Base-by-base conservation (phyloP, 192 early-diverging fungal genomes). In the Entomortierella beljakovae region DNA sequence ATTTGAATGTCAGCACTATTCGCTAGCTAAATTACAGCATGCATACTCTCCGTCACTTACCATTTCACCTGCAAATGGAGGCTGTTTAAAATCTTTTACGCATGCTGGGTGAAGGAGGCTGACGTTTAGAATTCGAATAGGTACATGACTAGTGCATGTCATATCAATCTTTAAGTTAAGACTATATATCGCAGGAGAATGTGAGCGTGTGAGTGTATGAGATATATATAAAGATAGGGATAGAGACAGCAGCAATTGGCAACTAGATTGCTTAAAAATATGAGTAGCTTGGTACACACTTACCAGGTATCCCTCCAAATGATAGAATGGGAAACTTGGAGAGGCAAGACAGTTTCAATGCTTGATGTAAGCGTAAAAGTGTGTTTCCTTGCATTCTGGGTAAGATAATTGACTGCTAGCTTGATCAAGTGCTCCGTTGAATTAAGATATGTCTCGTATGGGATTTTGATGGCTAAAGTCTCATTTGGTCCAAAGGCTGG, bases 301-400 rank as follows among this genome's bases (percentile, higher is more conserved):
- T 87, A 88, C 87, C 86, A 86, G 73, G 88, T 72, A 56, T 84
- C 82, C 32, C 83, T 63, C 71, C 86, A 85, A 52, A 84, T 85
- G 64, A 77, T 86, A 15, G 81, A 89, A 53, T 84, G 83, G 0
- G 84, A 88, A 15, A 91, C 83, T 10, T 71, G 56, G 18, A 93
- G 59, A 26, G 87, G 86, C 28, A 85, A 70, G 35, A 75, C 57
- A 18, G 90, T 80, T 3, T 88, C 83, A 20, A 92, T 72, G 28
- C 62, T 81, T 42, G 90, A 77, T 2, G 84, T 80, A 10, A 84
- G 82, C 10, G 77, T 67, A 49, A 87, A 89, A 23, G 80, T 53
- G 40, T 69, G 69, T 42, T 51, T 54, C 53, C 69, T 60, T 34
- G 83, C 46, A 57, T 70, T 63, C 66, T 66, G 75, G 1, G 75